Conservation (phyloP, 2,329 filamentous ascomycete genomes). For the Ceratocystiopsis sp. region DNA sequence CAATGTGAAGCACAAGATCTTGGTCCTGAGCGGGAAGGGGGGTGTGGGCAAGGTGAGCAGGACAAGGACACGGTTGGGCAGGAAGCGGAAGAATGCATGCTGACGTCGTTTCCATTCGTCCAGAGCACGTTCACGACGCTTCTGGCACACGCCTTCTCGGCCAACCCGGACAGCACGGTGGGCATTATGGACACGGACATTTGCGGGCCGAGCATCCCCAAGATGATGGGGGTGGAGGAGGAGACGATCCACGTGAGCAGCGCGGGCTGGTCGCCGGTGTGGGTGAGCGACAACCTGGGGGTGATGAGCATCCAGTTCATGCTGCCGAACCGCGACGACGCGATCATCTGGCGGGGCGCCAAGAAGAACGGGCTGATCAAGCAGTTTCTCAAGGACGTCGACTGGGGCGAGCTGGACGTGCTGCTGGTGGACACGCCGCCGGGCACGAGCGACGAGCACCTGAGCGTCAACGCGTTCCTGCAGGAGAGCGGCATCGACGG, state of each 20-base stretch:
- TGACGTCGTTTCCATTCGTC: not conserved
- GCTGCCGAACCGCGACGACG: constrained; percentile 83
- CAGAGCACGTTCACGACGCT: constrained; percentile 11
- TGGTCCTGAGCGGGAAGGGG: constrained; percentile 86
- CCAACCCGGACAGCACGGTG: constrained; percentile 60
- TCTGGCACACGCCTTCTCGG: constrained; percentile 67
- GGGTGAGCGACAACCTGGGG: constrained; percentile 83
- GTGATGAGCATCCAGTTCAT: constrained; percentile 99
- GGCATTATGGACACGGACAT: constrained; percentile 98
- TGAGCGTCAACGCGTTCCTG: constrained; percentile 82
- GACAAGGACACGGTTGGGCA: not conserved
- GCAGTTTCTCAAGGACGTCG: constrained; percentile 92
- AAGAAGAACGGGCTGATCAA: constrained; percentile 99
- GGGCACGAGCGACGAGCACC: constrained; percentile 86
- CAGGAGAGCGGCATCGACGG: constrained; percentile 87
- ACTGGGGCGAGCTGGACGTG: constrained; percentile 92
- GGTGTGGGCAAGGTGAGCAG: constrained; percentile 62
- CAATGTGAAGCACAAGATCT: constrained; percentile 75
- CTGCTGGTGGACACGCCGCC: constrained; percentile 90
- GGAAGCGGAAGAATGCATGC: too few relatives aligned
- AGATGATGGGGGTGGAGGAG: constrained; percentile 94
- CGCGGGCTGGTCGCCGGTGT: constrained; percentile 85
- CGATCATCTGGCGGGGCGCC: constrained; percentile 90
- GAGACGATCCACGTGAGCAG: constrained; percentile 87
- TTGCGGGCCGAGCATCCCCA: constrained; percentile 87